Conservation (phyloP, 1,284 basidiomycete genomes). For the Apiotrichum porosum region DNA sequence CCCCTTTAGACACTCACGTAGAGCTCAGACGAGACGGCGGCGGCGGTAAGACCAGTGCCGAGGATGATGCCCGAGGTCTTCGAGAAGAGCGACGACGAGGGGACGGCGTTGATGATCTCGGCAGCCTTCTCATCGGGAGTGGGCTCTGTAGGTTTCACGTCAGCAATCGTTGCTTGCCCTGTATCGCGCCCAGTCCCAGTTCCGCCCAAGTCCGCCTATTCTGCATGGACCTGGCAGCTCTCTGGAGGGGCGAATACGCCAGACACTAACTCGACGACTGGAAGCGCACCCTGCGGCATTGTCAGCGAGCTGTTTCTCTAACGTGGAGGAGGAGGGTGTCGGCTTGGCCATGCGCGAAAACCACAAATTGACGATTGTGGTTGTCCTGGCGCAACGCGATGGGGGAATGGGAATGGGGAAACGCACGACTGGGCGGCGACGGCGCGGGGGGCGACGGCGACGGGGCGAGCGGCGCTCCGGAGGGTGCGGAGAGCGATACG, state of each 20-base stretch:
- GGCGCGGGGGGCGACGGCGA: conserved; percentile 38
- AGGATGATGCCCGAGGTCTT: conserved; percentile 91
- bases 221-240: too few species aligned
- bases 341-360: not conserved
- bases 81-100: conserved; percentile 85
- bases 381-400: conserved; percentile 1
- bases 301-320: not conserved
- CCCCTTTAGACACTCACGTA: conserved; percentile 63
- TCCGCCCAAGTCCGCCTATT: too few species aligned
- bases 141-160: conserved; percentile 31
- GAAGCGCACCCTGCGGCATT: conserved; percentile 29
- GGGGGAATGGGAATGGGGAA: not conserved
- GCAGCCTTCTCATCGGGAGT: conserved; percentile 84
- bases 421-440: conserved; percentile 31
- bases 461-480: conserved; percentile 38
- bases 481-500: conserved; percentile 48
- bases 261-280: conserved; percentile 40
- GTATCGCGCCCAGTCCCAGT: not conserved
- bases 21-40: conserved; percentile 94
- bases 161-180: not conserved
- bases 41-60: conserved; percentile 81
- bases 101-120: conserved; percentile 85
- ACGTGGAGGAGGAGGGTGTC: not conserved
- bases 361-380: not conserved
- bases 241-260: not conserved